Evolutionary conservation across 495 filamentous ascomycete species (phyloP).

Genomic region (Aspergillus coremiiformis): DNA sequence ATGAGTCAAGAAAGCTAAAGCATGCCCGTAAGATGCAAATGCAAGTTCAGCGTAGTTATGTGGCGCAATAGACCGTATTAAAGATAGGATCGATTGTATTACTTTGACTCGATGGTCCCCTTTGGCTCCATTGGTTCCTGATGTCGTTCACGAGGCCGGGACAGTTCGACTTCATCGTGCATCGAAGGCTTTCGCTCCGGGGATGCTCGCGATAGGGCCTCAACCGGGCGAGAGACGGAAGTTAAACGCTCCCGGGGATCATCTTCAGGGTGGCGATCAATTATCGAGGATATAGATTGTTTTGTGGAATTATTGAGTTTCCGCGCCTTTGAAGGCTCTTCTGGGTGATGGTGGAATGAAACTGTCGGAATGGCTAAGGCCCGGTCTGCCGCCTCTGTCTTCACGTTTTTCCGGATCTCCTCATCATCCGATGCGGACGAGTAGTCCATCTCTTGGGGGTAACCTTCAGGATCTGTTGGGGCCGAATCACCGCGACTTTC

Average conservation of each 20-base stretch:
- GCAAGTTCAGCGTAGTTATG: conserved; percentile 6
- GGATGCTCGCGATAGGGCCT: conserved; percentile 12
- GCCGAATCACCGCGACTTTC: conserved; percentile 28
- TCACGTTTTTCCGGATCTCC: conserved; percentile 22
- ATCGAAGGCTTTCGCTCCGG: conserved; percentile 18
- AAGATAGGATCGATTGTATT: conserved; percentile 4
- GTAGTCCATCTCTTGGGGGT: conserved; percentile 27
- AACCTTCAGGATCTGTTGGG: conserved; percentile 27
- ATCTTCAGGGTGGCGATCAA: conserved; percentile 33
- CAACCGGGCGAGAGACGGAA: conserved; percentile 14
- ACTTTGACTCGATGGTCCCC: conserved; percentile 14
- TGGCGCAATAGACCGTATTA: conserved; percentile 5
- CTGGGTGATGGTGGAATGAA: conserved; percentile 9
- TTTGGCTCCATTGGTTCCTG: conserved; percentile 28
- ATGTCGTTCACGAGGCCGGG: conserved; percentile 12
- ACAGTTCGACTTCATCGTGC: conserved; percentile 25
- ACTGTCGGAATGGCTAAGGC: conserved; percentile 14
- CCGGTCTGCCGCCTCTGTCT: conserved; percentile 26
- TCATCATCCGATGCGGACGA: conserved; percentile 34
- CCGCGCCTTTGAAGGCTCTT: conserved; percentile 11
- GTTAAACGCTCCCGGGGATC: conserved; percentile 21
- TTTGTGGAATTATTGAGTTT: conserved; percentile 29
- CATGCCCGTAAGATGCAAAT: conserved; percentile 17
- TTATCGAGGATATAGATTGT: conserved; percentile 42
- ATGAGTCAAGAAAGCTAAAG: conserved; percentile 3